Evolutionary conservation across 2,329 filamentous ascomycete genomes (phyloP).

Genomic region (Capronia epimyces): DNA sequence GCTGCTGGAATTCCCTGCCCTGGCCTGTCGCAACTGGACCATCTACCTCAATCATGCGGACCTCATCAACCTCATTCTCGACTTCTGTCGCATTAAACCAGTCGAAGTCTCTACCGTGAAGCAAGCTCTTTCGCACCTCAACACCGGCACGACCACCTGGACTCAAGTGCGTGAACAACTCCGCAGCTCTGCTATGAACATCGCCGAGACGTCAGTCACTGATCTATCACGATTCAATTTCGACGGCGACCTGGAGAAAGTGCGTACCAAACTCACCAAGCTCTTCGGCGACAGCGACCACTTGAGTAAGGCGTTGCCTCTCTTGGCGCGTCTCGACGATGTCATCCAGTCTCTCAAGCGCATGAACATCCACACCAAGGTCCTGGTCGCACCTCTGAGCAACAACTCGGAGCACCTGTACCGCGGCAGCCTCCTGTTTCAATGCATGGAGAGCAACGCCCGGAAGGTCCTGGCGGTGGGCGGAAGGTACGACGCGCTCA

Average conservation of each 20-base stretch:
- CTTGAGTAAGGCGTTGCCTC: constrained; percentile 47
- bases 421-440: constrained; percentile 76
- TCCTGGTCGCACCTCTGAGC: constrained; percentile 78
- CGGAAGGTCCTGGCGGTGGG: constrained; percentile 79
- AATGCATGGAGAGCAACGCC: constrained; percentile 78
- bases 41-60: constrained; percentile 88
- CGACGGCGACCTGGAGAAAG: constrained; percentile 47
- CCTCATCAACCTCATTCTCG: constrained; percentile 80
- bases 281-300: constrained; percentile 53
- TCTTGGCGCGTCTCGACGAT: constrained; percentile 72
- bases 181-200: constrained; percentile 51
- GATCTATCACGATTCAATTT: constrained; percentile 90
- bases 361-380: constrained; percentile 67
- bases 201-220: constrained; percentile 84
- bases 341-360: constrained; percentile 71
- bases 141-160: constrained; percentile 48
- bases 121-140: constrained; percentile 78
- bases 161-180: constrained; percentile 18
- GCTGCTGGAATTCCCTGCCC: constrained; percentile 69
- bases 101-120: constrained; percentile 67
- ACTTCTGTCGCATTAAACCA: constrained; percentile 73
- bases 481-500: constrained; percentile 84
- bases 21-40: constrained; percentile 68
- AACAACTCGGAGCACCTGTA: constrained; percentile 93
- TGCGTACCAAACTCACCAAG: constrained; percentile 23